Evolutionary conservation across 768 basidiomycete species (phyloP), one percentile per base, ranked within the genome.

Genomic region (Auricularia sp.): DNA sequence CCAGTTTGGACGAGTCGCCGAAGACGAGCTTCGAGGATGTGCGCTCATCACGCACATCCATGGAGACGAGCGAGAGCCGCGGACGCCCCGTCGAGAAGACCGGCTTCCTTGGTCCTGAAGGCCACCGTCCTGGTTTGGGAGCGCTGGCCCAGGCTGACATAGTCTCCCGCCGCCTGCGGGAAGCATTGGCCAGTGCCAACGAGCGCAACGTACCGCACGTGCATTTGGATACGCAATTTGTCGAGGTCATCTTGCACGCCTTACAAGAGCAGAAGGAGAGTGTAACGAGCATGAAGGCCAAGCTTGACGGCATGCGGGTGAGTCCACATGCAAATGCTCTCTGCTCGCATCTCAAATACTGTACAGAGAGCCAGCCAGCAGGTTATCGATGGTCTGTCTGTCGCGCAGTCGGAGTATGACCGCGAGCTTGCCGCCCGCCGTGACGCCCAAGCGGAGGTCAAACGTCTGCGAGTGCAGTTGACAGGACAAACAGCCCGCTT

Each of bases 401-500:
- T 95, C 33, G 94, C 96, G 2, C 91, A 94, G 69, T 87, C 88
- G 53, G 97, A 98, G 72, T 98, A 96, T 72, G 95, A 98, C 71
- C 85, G 85, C 62, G 97, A 98, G 74, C 80, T 94, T 42, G 87
- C 90, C 64, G 85, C 87, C 23, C 84, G 96, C 21, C 85, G 91
- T 18, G 94, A 98, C 67, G 90, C 91, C 1, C 94, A 98, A 75
- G 87, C 91, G 0, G 94, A 98, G 76, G 90, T 98, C 65, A 88
- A 88, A 29, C 83, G 90, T 51, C 78, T 99, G 33, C 79, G 91
- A 53, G 86, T 93, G 36, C 80, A 95, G 61, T 79, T 98, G 23
- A 90, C 93, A 64, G 92, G 93, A 4, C 96, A 98, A 74, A 92
- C 87, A 2, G 92, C 88, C 11, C 83, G 88, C 63, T 80, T 99